Percentiles rank a stretch among this genome's conserved stretches.
These are phyloP conservation scores for Cicer pinnatifidum DNA, from an alignment of 306 rosid species.

Conservation along the genomic window DNA sequence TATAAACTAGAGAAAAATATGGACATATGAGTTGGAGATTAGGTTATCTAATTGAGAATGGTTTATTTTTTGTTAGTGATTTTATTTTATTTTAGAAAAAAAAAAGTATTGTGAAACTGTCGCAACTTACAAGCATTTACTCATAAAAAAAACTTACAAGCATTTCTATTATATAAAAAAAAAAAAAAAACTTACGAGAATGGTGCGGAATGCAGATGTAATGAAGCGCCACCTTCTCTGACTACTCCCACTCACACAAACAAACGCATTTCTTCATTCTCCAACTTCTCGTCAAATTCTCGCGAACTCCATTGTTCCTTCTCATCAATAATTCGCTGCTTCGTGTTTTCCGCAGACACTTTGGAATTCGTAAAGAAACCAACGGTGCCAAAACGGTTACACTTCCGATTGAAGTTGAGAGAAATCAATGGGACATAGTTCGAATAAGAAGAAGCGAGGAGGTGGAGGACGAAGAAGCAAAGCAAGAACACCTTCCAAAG, in stretches of 20 bases:
- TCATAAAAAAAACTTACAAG: too few species aligned
- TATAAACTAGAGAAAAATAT: too few species aligned
- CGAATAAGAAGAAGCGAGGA: constrained; percentile 83
- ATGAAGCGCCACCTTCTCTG: constrained; percentile 27
- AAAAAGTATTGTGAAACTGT: too few species aligned
- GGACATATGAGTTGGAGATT: too few species aligned
- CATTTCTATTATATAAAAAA: too few species aligned
- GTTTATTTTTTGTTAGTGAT: too few species aligned
- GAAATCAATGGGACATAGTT: constrained; percentile 68
- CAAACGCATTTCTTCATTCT: neutral
- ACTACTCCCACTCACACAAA: neutral
- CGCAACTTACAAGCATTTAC: too few species aligned
- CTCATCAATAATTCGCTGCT: neutral
- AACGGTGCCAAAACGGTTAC: neutral
- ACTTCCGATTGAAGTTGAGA: neutral
- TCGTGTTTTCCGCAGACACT: neutral
- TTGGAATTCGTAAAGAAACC: neutral
- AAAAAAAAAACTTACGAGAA: too few species aligned
- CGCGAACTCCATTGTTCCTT: neutral
- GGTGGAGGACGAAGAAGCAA: constrained; percentile 71
- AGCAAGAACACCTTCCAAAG: constrained; percentile 71
- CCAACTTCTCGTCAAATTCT: constrained; percentile 25
- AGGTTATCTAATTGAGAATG: too few species aligned
- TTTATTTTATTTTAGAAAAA: too few species aligned
- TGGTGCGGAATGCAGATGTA: neutral